Evolutionary conservation across 495 filamentous ascomycete genomes (phyloP), one percentile per base, ranked within the genome.

Genomic region (Neurospora discreta): DNA sequence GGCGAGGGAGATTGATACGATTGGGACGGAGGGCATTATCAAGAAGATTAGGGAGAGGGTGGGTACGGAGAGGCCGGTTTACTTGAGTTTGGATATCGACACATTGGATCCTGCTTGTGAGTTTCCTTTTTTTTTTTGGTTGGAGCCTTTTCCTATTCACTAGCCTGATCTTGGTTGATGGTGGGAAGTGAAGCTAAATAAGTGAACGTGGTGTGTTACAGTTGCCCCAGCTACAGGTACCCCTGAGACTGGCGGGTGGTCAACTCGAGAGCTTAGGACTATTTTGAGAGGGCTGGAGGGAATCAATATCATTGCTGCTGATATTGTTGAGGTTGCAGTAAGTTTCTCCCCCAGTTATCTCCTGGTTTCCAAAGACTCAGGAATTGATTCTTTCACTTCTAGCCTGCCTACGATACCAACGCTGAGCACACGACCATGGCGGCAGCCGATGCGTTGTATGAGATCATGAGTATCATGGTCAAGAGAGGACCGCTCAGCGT

Each of bases 371-470:
- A 6, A 42, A 42, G 6, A 18, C 41, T 42, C 16, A 18, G 18
- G 18, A 16, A 42, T 7, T 6, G 41, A 2, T 16, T 18, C 41
- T 16, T 42, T 42, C 41, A 42, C 41, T 3, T 60, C 2, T 87
- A 92, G 74, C 93, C 93, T 9, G 92, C 92, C 4, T 96, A 97
- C 79, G 93, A 96, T 78, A 93, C 92, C 39, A 91, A 90, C 72
- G 92, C 91, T 1, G 93, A 97, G 85, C 90, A 90, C 76, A 97
- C 93, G 15, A 93, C 93, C 39, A 87, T 96, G 81, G 92, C 91
- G 10, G 93, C 92, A 3, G 91, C 93, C 6, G 92, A 95, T 81
- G 87, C 90, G 13, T 88, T 90, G 15, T 97, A 91, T 81, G 93
- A 97, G 83, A 90, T 96, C 74, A 89, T 97, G 85, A 94, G 90